Evolutionary conservation across 169 alveolate genomes (phyloP).

Genomic region (Eimeria acervulina): DNA sequence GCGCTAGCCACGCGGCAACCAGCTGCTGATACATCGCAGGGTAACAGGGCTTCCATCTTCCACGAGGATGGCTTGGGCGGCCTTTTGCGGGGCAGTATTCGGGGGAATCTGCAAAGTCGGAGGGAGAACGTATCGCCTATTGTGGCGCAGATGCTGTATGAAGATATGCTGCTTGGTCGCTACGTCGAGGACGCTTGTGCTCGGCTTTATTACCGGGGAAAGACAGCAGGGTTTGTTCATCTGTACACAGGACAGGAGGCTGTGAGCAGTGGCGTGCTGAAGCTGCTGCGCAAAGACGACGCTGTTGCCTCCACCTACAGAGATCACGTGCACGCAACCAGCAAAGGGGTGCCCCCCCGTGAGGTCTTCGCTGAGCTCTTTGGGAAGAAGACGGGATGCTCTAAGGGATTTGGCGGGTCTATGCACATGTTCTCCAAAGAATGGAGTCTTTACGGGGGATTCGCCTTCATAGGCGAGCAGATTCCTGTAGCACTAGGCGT

Average conservation of each 20-base stretch:
- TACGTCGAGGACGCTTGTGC: conserved; percentile 93
- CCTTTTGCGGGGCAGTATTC: conserved; percentile 53
- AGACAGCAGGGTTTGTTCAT: conserved; percentile 94
- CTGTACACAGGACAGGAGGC: conserved; percentile 95
- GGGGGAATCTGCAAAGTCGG: conserved; percentile 44
- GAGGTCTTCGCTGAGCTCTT: conserved; percentile 93
- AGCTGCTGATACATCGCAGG: neutral
- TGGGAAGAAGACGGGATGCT: conserved; percentile 93
- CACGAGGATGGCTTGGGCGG: conserved; percentile 62
- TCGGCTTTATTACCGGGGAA: conserved; percentile 91
- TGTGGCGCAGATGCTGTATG: conserved; percentile 90
- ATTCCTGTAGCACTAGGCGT: conserved; percentile 88
- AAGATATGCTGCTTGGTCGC: conserved; percentile 91
- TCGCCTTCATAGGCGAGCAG: conserved; percentile 95
- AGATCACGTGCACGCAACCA: conserved; percentile 93
- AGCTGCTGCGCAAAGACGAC: conserved; percentile 91
- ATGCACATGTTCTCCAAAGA: conserved; percentile 93
- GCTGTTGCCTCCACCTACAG: conserved; percentile 93
- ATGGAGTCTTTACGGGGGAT: conserved; percentile 93
- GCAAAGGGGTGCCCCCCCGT: conserved; percentile 92
- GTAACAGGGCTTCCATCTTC: neutral
- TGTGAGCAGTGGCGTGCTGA: conserved; percentile 92
- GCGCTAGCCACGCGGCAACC: conserved; percentile 3
- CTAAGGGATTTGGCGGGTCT: conserved; percentile 95
- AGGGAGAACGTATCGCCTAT: conserved; percentile 78